Base-by-base conservation (phyloP, 495 filamentous ascomycete species). In the Tuber melanosporum region DNA sequence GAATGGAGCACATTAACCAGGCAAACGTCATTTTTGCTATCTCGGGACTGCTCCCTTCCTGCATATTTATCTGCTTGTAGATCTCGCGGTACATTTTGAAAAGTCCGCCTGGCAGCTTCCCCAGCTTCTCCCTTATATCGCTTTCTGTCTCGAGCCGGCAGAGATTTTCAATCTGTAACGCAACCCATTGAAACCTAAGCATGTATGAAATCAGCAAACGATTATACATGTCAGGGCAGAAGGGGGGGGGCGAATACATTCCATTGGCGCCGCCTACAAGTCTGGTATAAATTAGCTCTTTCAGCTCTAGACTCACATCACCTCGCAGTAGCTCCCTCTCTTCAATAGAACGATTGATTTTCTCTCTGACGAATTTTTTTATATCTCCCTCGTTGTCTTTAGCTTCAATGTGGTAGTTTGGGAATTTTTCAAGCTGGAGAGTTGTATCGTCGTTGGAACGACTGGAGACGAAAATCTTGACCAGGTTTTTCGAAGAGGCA, bases 401-500 rank as follows among this genome's bases (percentile, higher is more conserved):
- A 26, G 74, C 71, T 1, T 77, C 19, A 20, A 82, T 72, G 20
- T 77, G 74, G 71, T 52, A 52, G 62, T 46, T 82, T 19, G 77
- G 71, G 45, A 82, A 75, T 19, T 19, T 14, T 20, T n/a, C 2
- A 3, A 82, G 47, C 15, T 44, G 47, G 22, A 62, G 36, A 15
- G 49, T 8, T 36, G 78, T 79, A 62, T 82, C 79, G 5, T n/a
- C 44, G 36, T 81, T 76, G 22, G 73, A 75, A 22, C 79, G 73
- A 44, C 79, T 76, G 14, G 80, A 79, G 36, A 79, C 76, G 52
- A 82, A 82, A 12, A 82, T 76, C 47, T 81, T 81, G n/a, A 78
- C 76, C 0, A 74, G 41, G 7, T 52, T 75, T 12, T 74, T 47
- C 1, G 77, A 71, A 3, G 39, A 32, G 3, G 39, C 1, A 9